phyloP scores from a whole-genome alignment of 345 rosid species.

The Syzygium aromaticum region DNA sequence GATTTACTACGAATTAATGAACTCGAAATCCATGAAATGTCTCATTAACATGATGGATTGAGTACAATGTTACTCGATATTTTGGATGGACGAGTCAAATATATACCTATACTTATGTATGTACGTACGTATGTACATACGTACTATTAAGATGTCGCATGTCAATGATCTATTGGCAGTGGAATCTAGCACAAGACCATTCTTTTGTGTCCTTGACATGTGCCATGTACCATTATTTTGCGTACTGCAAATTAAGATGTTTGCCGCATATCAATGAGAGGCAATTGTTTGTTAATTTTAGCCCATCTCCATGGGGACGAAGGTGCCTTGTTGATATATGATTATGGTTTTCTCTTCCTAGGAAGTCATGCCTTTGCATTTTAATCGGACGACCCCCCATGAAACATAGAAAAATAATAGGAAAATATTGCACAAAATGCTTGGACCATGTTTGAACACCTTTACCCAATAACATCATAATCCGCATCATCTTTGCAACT shows the following conservation, averaged over 20 bases:
- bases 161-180: too few species aligned
- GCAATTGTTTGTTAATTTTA: not conserved
- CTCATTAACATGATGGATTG: not conserved
- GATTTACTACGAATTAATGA: not conserved
- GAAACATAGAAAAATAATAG: not conserved
- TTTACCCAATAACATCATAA: not conserved
- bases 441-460: not conserved
- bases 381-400: not conserved
- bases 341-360: not conserved
- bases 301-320: not conserved
- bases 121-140: too few species aligned
- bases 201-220: not conserved
- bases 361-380: not conserved
- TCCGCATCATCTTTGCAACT: not conserved
- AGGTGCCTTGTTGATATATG: not conserved
- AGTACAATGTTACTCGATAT: not conserved
- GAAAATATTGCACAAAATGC: not conserved
- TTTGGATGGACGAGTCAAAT: fast-evolving
- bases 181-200: too few species aligned
- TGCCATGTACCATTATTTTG: not conserved
- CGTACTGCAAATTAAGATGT: not conserved
- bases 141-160: too few species aligned
- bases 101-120: too few species aligned
- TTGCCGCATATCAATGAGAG: not conserved
- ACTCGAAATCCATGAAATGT: not conserved